Evolutionary conservation across 2,329 filamentous ascomycete species (phyloP).

Genomic region (Fusarium dimerum): DNA sequence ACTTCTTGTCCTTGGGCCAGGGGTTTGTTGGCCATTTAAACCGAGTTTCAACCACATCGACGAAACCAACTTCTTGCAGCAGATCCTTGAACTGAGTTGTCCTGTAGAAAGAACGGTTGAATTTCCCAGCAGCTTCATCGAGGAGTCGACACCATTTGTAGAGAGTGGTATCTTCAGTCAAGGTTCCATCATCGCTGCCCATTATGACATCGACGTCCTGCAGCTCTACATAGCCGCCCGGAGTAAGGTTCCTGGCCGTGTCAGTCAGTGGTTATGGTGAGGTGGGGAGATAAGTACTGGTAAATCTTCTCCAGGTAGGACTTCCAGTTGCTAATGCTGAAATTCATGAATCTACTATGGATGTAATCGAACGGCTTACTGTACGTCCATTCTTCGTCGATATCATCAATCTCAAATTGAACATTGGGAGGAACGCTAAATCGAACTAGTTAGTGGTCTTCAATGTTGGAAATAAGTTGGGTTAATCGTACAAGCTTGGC

Average conservation of each 20-base stretch:
- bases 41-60: conserved; percentile 5
- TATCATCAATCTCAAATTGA: conserved; percentile 10
- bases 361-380: conserved; percentile 12
- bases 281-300: not conserved
- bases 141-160: conserved; percentile 5
- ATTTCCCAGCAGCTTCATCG: not conserved
- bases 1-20: conserved; percentile 7
- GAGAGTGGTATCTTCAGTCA: not conserved
- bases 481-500: conserved; percentile 2
- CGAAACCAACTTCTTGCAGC: conserved; percentile 10
- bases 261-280: no score
- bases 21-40: conserved; percentile 12
- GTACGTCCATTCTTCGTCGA: conserved; percentile 14
- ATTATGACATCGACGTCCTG: conserved; percentile 5
- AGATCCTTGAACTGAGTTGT: conserved; percentile 1
- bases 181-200: conserved; percentile 2
- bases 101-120: no score
- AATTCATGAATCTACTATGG: conserved; percentile 14
- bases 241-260: conserved; percentile 3
- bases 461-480: no score
- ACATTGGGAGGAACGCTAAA: conserved; percentile 7
- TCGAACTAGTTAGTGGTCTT: no score
- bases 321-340: conserved; percentile 8
- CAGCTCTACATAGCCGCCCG: conserved; percentile 10
- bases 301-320: conserved; percentile 5